A percentile compares a stretch with the other conserved stretches of the same genome.
Evolutionary conservation across 768 basidiomycete genomes (phyloP).

Genomic region (Epithele typhae): DNA sequence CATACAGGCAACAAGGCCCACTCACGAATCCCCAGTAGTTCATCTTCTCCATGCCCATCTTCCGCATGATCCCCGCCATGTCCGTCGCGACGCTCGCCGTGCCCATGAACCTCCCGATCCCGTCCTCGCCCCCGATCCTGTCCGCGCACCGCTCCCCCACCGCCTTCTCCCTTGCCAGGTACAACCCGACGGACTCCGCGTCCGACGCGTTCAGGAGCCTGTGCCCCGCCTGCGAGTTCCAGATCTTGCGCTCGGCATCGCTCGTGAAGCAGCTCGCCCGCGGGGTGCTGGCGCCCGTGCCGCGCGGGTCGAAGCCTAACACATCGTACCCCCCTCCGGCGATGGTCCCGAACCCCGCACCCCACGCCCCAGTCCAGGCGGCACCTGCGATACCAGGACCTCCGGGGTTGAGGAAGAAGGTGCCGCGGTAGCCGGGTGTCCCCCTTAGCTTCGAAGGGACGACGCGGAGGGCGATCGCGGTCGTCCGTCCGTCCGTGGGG

Average conservation of each 20-base stretch:
- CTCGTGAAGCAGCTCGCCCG: conserved; percentile 13
- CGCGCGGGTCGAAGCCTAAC: conserved; percentile 19
- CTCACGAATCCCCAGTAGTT: conserved; percentile 28
- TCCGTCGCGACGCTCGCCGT: conserved; percentile 27
- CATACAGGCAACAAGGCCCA: too few species aligned
- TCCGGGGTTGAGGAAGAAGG: too few species aligned
- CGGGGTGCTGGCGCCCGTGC: conserved; percentile 16
- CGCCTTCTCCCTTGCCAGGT: conserved; percentile 5
- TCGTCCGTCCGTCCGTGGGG: too few species aligned
- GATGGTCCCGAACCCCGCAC: too few species aligned
- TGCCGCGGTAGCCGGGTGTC: too few species aligned
- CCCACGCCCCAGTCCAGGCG: too few species aligned
- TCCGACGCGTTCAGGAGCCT: conserved; percentile 13
- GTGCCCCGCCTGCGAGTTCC: conserved; percentile 6
- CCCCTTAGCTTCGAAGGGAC: too few species aligned
- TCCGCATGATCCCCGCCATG: conserved; percentile 25
- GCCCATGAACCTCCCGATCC: conserved; percentile 19
- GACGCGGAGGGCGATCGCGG: too few species aligned
- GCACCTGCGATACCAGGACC: too few species aligned
- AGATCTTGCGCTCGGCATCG: conserved; percentile 6
- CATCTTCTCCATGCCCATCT: conserved; percentile 26
- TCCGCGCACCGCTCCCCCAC: conserved; percentile 9
- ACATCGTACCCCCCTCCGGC: conserved; percentile 1
- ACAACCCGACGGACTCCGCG: conserved; percentile 1
- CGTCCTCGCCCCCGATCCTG: conserved; percentile 15